Evolutionary conservation across 106 monocot genomes (phyloP).

Genomic region (Iris macrosiphon): DNA sequence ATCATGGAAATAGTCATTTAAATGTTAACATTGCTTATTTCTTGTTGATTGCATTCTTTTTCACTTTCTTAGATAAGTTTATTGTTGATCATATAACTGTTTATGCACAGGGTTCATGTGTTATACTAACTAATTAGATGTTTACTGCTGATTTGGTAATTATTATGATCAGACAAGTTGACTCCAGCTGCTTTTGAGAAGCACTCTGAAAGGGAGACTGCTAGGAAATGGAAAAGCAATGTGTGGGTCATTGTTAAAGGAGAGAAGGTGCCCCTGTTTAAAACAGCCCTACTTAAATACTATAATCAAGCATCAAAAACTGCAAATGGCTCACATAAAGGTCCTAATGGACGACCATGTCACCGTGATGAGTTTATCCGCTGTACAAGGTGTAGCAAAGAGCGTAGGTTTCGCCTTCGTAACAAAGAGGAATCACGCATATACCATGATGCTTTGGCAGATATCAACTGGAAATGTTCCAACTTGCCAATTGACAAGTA

Average conservation of each 20-base stretch:
- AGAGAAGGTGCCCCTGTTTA: constrained; percentile 64
- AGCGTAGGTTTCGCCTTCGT: constrained; percentile 61
- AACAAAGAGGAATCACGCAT: constrained; percentile 66
- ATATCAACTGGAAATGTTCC: constrained; percentile 67
- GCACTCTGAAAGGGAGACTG: constrained; percentile 59
- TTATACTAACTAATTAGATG: too few species aligned
- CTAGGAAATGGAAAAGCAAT: constrained; percentile 72
- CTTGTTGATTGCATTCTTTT: too few species aligned
- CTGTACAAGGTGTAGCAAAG: constrained; percentile 55
- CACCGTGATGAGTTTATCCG: constrained; percentile 74
- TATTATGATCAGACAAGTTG: constrained; percentile 67
- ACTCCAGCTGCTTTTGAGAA: constrained; percentile 84
- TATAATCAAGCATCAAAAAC: constrained; percentile 40
- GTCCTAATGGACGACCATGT: constrained; percentile 29
- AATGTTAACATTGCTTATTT: too few species aligned
- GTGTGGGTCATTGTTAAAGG: constrained; percentile 80
- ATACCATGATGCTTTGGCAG: constrained; percentile 62
- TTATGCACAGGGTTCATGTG: too few species aligned
- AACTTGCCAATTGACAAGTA: constrained; percentile 64
- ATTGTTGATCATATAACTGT: too few species aligned
- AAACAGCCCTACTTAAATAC: constrained; percentile 65
- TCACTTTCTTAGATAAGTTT: too few species aligned
- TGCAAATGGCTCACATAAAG: constrained; percentile 39
- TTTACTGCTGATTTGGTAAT: too few species aligned
- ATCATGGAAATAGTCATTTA: too few species aligned